Conservation (phyloP, 495 filamentous ascomycete genomes). For the Aspergillus panamensis region DNA sequence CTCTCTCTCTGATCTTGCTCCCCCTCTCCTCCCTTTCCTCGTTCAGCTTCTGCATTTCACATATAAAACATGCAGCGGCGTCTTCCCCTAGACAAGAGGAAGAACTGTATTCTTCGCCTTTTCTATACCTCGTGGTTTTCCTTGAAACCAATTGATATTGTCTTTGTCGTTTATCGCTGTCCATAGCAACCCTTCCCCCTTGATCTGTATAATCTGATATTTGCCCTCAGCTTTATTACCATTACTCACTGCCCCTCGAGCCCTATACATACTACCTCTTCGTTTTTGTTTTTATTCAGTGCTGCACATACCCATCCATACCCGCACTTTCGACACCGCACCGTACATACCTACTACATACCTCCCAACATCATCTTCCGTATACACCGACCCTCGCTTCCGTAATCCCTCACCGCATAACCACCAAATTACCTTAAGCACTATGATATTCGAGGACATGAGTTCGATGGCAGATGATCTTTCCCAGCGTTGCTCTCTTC, state of each 20-base stretch:
- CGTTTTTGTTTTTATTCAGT: background rate
- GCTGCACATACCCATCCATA: slow-evolving; percentile 2
- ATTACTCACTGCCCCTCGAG: slow-evolving; percentile 7
- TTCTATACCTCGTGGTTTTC: slow-evolving; percentile 21
- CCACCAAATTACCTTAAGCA: background rate
- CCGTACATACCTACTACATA: slow-evolving; percentile 7
- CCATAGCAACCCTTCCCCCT: slow-evolving; percentile 15
- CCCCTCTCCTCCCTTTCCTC: slow-evolving; percentile 18
- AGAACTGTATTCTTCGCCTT: slow-evolving; percentile 14
- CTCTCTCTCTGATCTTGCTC: background rate
- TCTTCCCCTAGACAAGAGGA: slow-evolving; percentile 18
- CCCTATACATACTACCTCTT: slow-evolving; percentile 4
- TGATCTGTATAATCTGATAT: slow-evolving; percentile 15
- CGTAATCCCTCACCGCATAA: background rate
- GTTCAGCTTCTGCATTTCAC: slow-evolving; percentile 21
- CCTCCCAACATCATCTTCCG: slow-evolving; percentile 13
- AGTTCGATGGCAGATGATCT: slow-evolving; percentile 31
- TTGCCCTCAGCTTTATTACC: slow-evolving; percentile 10
- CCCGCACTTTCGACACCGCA: background rate
- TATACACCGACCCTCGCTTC: slow-evolving; percentile 5
- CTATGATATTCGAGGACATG: slow-evolving; percentile 38
- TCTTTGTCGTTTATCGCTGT: slow-evolving; percentile 6
- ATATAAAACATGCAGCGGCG: slow-evolving; percentile 32
- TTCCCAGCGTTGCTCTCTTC: slow-evolving; percentile 38
- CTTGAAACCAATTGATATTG: slow-evolving; percentile 1